Conservation (phyloP, 2,329 filamentous ascomycete species). For the Fusarium sublunatum region DNA sequence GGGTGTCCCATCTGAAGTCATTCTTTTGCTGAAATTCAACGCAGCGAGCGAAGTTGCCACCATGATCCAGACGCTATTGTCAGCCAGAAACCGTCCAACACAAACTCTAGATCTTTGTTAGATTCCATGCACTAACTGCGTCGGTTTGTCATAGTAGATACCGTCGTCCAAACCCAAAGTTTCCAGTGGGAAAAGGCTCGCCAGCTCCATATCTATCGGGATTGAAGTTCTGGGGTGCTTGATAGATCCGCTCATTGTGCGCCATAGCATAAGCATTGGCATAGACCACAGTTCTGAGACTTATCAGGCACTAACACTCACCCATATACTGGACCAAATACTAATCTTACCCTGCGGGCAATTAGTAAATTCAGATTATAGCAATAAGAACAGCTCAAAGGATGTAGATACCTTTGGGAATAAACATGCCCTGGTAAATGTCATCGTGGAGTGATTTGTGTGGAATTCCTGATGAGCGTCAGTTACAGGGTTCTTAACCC, state of each 20-base stretch:
- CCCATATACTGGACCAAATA: slow-evolving; percentile 1
- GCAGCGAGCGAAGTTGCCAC: slow-evolving; percentile 50
- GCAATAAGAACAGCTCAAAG: no score
- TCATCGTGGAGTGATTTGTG: slow-evolving; percentile 67
- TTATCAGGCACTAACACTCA: slow-evolving; percentile 32
- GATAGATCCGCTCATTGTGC: slow-evolving; percentile 55
- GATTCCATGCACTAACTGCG: neutral
- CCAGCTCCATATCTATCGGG: slow-evolving; percentile 60
- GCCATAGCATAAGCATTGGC: slow-evolving; percentile 58
- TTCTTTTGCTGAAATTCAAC: slow-evolving; percentile 46
- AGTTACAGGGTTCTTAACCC: slow-evolving; percentile 16
- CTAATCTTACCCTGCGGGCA: slow-evolving; percentile 34
- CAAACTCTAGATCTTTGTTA: slow-evolving; percentile 42
- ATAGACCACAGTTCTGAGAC: slow-evolving; percentile 52
- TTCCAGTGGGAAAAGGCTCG: slow-evolving; percentile 56
- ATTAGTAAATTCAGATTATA: slow-evolving; percentile 4
- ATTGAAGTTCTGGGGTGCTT: slow-evolving; percentile 57
- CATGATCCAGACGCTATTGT: slow-evolving; percentile 53
- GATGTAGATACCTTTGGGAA: slow-evolving; percentile 59
- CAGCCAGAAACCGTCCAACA: slow-evolving; percentile 50
- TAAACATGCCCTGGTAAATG: slow-evolving; percentile 66
- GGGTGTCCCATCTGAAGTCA: slow-evolving; percentile 39
- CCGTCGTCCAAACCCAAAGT: slow-evolving; percentile 52
- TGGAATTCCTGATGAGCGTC: slow-evolving; percentile 56
- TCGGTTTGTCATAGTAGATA: slow-evolving; percentile 20